These are phyloP conservation scores for Leishmania arabica DNA, from an alignment of 208 protist genomes.

Conservation along the genomic window DNA sequence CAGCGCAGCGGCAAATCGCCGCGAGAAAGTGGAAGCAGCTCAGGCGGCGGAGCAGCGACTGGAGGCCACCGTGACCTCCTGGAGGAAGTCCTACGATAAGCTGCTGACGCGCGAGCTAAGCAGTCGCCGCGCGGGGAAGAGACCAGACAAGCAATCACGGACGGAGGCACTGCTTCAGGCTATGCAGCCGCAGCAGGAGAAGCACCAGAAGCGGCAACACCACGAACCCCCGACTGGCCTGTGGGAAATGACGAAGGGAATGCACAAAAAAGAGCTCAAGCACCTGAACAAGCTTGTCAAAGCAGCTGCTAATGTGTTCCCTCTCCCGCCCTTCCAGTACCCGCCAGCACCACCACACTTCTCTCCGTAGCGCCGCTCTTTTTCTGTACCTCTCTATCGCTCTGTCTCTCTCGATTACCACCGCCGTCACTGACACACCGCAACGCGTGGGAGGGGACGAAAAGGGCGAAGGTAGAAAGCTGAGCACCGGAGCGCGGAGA, in stretches of 20 bases:
- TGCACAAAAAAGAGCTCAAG: slow-evolving; percentile 3
- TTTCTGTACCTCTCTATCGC: not conserved
- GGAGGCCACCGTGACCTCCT: slow-evolving; percentile 12
- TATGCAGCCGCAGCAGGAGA: not conserved
- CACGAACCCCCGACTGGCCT: not conserved
- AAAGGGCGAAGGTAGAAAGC: not conserved
- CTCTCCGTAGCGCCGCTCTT: not conserved
- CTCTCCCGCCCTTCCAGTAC: not conserved
- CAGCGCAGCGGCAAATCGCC: slow-evolving; percentile 4
- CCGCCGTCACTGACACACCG: not conserved
- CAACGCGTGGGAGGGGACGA: not conserved
- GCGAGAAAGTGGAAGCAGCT: slow-evolving; percentile 15
- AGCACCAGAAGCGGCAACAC: not conserved
- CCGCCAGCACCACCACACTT: not conserved
- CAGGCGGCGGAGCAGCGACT: slow-evolving; percentile 27
- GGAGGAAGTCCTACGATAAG: slow-evolving; percentile 10
- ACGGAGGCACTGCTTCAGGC: slow-evolving; percentile 1
- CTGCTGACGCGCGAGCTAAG: slow-evolving; percentile 4
- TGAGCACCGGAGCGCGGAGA: not conserved
- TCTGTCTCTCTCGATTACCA: not conserved
- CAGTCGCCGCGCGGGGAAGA: not conserved
- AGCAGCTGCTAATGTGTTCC: slow-evolving; percentile 4
- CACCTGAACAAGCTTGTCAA: slow-evolving; percentile 13
- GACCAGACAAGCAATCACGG: slow-evolving; percentile 3
- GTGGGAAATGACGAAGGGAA: slow-evolving; percentile 1